Base-by-base conservation (phyloP, 2,329 filamentous ascomycete genomes). In the Mycosphaerella arachidis region DNA sequence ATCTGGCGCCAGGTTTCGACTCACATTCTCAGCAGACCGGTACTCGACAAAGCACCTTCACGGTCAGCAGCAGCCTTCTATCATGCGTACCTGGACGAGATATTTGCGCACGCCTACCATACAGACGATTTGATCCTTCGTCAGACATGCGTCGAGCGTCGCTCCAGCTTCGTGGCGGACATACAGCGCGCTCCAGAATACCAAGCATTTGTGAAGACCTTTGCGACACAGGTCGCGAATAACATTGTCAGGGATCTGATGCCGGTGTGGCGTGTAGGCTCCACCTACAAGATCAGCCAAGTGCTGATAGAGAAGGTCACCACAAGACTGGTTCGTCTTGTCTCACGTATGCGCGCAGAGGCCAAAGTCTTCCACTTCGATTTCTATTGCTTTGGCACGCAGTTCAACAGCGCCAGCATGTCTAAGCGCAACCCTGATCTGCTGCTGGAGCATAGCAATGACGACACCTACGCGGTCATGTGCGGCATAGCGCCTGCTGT, bases 271-370 rank as follows among this genome's bases (percentile, higher is more conserved):
- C 37, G 45, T 27, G 27, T 33, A 3, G 37, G 29, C 29, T 48
- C 8, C 12, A 18, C 9, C 35, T n/a, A 30, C 9, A 20, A 27
- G n/a, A 43, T 43, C 35, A 18, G 31, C 24, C 6, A 37, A 16
- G 45, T 55, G 6, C 51, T 61, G 24, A 20, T 27, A 13, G 40
- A 43, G 3, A 56, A 58, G 16, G 40, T 52, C 3, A 56, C 57
- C 35, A 50, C 33, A 24, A 58, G 57, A 35, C 46, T 61, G 27
- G 51, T 61, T 13, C 59, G 59, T n/a, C 33, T 61, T 33, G 52
- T 52, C 31, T 20, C 57, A 13, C 55, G 59, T 27, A 61, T 61
- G 59, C 59, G 59, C 6, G 27, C 35, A n/a, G 59, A 61, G 33
- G 20, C 53, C 16, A 61, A 57, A 52, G 27, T 33, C 7, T 61